Conservation (phyloP, 148 eudicot genomes). For the Cornus controversa region DNA sequence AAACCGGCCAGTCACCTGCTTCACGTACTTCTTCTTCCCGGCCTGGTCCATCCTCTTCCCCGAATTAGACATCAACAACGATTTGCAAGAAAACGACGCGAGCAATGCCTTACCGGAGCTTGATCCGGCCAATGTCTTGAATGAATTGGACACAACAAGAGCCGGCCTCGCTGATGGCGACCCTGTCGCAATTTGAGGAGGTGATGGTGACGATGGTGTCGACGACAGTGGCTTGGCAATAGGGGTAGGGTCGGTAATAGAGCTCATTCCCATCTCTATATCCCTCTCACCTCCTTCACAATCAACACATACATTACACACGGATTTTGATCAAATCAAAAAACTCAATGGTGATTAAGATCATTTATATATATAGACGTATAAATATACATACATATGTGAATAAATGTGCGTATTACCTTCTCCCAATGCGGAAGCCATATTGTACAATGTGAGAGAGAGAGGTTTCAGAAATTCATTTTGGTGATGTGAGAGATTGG, state of each 20-base stretch:
- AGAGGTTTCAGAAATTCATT: neutral
- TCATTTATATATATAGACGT: neutral
- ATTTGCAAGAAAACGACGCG: constrained; percentile 27
- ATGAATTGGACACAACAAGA: constrained; percentile 35
- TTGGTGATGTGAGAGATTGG: neutral
- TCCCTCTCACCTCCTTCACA: constrained; percentile 25
- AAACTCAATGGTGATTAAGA: neutral
- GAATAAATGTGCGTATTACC: neutral
- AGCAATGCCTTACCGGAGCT: constrained; percentile 33
- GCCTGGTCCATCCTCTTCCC: constrained; percentile 46
- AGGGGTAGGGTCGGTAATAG: neutral
- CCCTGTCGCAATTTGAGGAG: neutral
- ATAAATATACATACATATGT: neutral
- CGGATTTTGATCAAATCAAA: neutral
- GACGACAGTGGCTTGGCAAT: neutral
- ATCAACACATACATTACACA: constrained; percentile 5
- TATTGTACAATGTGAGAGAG: neutral
- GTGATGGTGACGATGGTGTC: neutral
- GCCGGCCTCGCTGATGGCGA: constrained; percentile 24
- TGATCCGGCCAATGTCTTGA: constrained; percentile 12
- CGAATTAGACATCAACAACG: constrained; percentile 32
- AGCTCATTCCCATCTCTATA: constrained; percentile 25
- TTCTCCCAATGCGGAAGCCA: neutral
- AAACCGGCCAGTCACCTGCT: constrained; percentile 76
- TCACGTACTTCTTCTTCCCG: constrained; percentile 65